These are phyloP conservation scores for Aquilaria sinensis DNA, from an alignment of 345 rosid genomes.

Conservation along the genomic window DNA sequence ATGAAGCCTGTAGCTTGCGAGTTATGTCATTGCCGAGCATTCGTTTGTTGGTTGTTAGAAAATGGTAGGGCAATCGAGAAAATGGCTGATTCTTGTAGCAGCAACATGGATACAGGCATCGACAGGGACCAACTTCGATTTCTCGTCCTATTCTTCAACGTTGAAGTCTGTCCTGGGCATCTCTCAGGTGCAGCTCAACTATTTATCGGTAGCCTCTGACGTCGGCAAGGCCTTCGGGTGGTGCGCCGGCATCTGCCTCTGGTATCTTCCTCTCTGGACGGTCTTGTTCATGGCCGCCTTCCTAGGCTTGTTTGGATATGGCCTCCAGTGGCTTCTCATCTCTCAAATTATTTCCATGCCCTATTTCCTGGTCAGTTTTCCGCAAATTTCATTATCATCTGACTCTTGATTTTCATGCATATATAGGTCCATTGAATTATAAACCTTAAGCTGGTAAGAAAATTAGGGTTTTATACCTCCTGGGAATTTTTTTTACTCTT, in stretches of 20 bases:
- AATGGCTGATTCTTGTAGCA: slow-evolving; percentile 62
- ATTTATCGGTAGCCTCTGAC: slow-evolving; percentile 70
- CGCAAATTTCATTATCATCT: too few species aligned
- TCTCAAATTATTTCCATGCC: slow-evolving; percentile 39
- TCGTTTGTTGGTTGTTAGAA: neutral
- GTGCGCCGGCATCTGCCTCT: slow-evolving; percentile 57
- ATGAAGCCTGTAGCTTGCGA: too few species aligned
- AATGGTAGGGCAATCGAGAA: slow-evolving; percentile 54
- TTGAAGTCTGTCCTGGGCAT: slow-evolving; percentile 59
- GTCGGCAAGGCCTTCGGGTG: slow-evolving; percentile 77
- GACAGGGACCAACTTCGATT: slow-evolving; percentile 80
- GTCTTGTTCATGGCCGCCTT: slow-evolving; percentile 53
- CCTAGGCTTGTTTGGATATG: slow-evolving; percentile 54
- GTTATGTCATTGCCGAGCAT: too few species aligned
- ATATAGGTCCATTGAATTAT: too few species aligned
- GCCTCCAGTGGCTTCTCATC: slow-evolving; percentile 71
- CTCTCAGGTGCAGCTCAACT: slow-evolving; percentile 65
- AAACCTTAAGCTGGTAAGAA: too few species aligned
- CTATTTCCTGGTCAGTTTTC: slow-evolving; percentile 49
- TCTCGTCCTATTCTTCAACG: slow-evolving; percentile 58
- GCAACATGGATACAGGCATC: slow-evolving; percentile 77
- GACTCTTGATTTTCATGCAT: too few species aligned
- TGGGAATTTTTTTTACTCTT: too few species aligned
- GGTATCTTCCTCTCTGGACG: slow-evolving; percentile 48
- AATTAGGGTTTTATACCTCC: too few species aligned